A percentile compares a stretch with the other conserved stretches of the same genome.
These are phyloP conservation scores for Zea mays DNA, from an alignment of 176 grass and related monocot species.

Conservation along the genomic window DNA sequence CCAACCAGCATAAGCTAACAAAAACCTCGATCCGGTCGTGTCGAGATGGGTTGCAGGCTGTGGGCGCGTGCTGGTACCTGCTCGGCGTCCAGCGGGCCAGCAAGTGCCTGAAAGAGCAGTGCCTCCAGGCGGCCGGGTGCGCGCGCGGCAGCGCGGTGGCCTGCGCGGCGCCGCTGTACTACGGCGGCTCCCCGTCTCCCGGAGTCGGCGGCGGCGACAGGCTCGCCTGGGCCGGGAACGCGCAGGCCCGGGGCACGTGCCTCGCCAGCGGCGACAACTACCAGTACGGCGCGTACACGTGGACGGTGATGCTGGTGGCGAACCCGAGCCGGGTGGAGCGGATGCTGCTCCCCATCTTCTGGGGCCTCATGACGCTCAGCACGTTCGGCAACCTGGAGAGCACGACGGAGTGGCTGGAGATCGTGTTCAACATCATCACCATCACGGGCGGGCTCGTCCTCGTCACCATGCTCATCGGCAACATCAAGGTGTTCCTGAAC, in stretches of 20 bases:
- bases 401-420: slow-evolving; percentile 95
- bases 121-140: slow-evolving; percentile 41
- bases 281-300: slow-evolving; percentile 82
- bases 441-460: slow-evolving; percentile 79
- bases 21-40: no score
- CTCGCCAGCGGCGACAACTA: slow-evolving; percentile 51
- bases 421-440: slow-evolving; percentile 92
- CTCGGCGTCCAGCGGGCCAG: slow-evolving; percentile 79
- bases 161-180: slow-evolving; percentile 65
- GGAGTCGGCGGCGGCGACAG: slow-evolving; percentile 16
- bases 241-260: slow-evolving; percentile 47
- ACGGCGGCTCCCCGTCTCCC: slow-evolving; percentile 18
- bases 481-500: slow-evolving; percentile 98
- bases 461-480: slow-evolving; percentile 92
- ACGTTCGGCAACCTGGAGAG: slow-evolving; percentile 90
- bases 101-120: slow-evolving; percentile 73
- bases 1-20: no score
- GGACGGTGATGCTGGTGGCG: slow-evolving; percentile 73
- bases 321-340: slow-evolving; percentile 78
- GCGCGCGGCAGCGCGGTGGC: slow-evolving; percentile 34
- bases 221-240: slow-evolving; percentile 59
- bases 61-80: slow-evolving; percentile 89
- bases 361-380: slow-evolving; percentile 93
- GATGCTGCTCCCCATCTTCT: slow-evolving; percentile 93
- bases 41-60: slow-evolving; percentile 44